Conservation (phyloP, 116 monocot genomes). For the Posidonia oceanica region DNA sequence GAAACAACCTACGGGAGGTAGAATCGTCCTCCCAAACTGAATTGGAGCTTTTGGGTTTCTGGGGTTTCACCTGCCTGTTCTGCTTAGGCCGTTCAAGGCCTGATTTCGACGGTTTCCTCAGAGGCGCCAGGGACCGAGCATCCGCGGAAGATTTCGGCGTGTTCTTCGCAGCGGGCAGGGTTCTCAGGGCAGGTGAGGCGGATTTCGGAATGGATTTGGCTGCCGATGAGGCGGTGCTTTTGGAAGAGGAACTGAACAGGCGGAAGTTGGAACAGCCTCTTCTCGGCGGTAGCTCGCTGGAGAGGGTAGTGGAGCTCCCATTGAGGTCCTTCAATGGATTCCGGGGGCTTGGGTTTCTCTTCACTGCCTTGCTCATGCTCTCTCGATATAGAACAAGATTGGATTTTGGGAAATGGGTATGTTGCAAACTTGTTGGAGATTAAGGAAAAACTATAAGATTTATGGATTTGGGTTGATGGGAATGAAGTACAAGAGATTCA, state of each 20-base stretch:
- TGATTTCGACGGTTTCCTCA: not conserved
- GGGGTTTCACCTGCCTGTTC: not conserved
- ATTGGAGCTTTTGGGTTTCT: not conserved
- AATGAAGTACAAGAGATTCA: too few species aligned
- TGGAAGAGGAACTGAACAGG: not conserved
- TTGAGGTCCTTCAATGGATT: slow-evolving; percentile 4
- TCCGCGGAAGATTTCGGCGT: not conserved
- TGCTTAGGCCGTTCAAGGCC: not conserved
- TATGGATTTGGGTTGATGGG: too few species aligned
- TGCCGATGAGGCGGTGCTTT: not conserved
- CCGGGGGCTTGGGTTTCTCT: not conserved
- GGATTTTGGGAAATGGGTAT: not conserved
- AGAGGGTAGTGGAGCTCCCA: not conserved
- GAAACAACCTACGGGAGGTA: too few species aligned
- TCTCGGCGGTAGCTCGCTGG: not conserved
- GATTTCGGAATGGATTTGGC: not conserved
- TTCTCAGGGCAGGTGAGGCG: not conserved
- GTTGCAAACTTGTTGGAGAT: not conserved
- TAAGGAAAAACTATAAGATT: not conserved
- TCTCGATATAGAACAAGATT: not conserved
- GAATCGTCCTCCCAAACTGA: not conserved
- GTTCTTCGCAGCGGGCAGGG: not conserved
- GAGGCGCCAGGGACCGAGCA: not conserved
- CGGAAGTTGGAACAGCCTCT: slow-evolving; percentile 1
- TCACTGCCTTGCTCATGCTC: not conserved